Evolutionary conservation across 768 basidiomycete genomes (phyloP).

Genomic region (Lenzites betulinus): DNA sequence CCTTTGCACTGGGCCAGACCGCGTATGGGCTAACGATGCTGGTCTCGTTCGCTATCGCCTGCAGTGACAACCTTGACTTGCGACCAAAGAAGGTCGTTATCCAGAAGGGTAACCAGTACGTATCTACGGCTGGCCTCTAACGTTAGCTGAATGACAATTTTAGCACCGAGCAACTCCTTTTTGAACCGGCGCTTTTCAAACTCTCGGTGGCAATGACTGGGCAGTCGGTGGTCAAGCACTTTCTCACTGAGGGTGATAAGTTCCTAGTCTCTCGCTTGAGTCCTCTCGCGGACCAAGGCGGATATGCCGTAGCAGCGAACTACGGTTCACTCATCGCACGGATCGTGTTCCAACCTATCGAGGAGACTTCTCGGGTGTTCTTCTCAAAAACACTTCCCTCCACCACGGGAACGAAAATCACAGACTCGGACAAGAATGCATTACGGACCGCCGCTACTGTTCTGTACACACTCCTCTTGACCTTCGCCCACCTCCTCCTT

Average conservation of each 20-base stretch:
- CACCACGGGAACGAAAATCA: neutral
- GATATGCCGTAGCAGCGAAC: conserved; percentile 93
- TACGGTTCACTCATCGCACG: conserved; percentile 97
- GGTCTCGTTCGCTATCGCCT: conserved; percentile 48
- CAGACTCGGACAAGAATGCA: neutral
- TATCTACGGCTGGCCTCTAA: neutral
- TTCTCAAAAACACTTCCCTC: conserved; percentile 66
- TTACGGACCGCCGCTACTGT: conserved; percentile 46
- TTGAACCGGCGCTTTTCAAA: conserved; percentile 49
- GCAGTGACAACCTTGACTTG: conserved; percentile 23
- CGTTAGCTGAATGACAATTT: neutral
- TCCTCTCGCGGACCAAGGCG: conserved; percentile 85
- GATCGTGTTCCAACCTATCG: conserved; percentile 92
- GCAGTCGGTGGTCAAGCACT: conserved; percentile 91
- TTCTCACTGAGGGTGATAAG: conserved; percentile 95
- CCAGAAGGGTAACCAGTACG: conserved; percentile 34
- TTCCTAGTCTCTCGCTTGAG: conserved; percentile 84
- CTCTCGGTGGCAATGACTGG: conserved; percentile 83
- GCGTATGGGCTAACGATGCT: conserved; percentile 66
- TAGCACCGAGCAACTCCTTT: conserved; percentile 37
- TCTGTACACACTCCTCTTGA: conserved; percentile 50
- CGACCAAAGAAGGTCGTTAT: conserved; percentile 22
- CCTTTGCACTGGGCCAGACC: conserved; percentile 86
- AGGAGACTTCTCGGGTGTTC: conserved; percentile 88
- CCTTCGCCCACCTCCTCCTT: conserved; percentile 71